Evolutionary conservation across 2,329 filamentous ascomycete species (phyloP).

Genomic region (Penicillium sp.): DNA sequence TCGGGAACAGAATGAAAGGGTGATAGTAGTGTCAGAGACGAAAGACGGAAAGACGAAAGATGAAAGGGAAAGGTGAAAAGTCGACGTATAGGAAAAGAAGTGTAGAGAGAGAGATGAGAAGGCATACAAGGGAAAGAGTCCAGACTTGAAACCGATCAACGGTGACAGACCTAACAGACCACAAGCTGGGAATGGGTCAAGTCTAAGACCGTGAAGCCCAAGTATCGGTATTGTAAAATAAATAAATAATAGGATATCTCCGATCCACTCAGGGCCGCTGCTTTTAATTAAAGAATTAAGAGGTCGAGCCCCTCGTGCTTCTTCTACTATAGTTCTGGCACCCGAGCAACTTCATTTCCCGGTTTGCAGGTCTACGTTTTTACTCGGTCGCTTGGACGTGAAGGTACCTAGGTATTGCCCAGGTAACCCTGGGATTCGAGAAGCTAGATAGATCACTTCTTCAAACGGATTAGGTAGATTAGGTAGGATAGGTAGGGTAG

Average conservation of each 20-base stretch:
- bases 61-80: background rate
- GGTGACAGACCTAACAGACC: background rate
- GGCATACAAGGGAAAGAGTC: conserved; percentile 4
- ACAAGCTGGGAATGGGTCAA: conserved; percentile 1
- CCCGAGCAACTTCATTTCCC: background rate
- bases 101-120: background rate
- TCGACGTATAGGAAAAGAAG: background rate
- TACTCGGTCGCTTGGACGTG: no score
- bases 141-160: conserved; percentile 13
- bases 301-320: conserved; percentile 14
- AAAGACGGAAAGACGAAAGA: background rate
- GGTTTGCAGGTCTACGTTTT: background rate
- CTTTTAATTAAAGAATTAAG: conserved; percentile 19
- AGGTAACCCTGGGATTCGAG: background rate
- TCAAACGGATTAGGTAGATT: background rate
- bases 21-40: background rate
- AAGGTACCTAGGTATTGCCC: background rate
- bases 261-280: conserved; percentile 14
- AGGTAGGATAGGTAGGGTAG: background rate
- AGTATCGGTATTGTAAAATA: background rate
- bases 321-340: background rate
- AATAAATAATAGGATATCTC: conserved; percentile 4
- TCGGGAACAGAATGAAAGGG: background rate
- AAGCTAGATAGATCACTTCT: background rate
- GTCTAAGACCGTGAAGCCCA: conserved; percentile 3